Conservation (phyloP, 495 filamentous ascomycete genomes). For the Monascus purpureus region DNA sequence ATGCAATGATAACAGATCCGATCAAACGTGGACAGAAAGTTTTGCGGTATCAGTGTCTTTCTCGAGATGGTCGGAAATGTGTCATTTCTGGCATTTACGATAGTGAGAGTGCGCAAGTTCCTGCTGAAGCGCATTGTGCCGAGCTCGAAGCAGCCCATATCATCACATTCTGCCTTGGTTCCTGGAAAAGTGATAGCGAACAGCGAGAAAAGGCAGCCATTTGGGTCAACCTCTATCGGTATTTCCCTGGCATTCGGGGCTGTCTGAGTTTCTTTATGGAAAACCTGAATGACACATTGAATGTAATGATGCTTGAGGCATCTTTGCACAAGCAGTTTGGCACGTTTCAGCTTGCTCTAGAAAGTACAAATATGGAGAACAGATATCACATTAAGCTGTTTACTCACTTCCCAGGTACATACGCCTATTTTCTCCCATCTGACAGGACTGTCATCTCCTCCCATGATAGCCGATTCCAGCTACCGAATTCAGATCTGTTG, state of each 20-base stretch:
- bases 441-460: neutral
- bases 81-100: neutral
- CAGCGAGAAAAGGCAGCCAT: neutral
- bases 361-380: neutral
- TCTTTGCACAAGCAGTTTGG: neutral
- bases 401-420: neutral
- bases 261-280: neutral
- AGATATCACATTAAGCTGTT: neutral
- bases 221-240: neutral
- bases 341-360: neutral
- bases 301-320: neutral
- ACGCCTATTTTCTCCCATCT: neutral
- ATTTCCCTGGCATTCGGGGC: neutral
- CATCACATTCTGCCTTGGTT: neutral
- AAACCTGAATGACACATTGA: neutral
- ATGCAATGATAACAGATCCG: neutral
- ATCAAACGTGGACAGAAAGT: neutral
- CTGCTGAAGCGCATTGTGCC: neutral
- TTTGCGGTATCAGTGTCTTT: neutral
- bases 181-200: neutral
- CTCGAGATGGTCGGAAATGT: neutral
- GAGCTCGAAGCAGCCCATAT: neutral
- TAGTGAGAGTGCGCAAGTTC: neutral
- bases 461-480: constrained; percentile 1
- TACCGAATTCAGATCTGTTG: neutral